phyloP scores from a whole-genome alignment of 306 rosid genomes.

The Dryas drummondii region DNA sequence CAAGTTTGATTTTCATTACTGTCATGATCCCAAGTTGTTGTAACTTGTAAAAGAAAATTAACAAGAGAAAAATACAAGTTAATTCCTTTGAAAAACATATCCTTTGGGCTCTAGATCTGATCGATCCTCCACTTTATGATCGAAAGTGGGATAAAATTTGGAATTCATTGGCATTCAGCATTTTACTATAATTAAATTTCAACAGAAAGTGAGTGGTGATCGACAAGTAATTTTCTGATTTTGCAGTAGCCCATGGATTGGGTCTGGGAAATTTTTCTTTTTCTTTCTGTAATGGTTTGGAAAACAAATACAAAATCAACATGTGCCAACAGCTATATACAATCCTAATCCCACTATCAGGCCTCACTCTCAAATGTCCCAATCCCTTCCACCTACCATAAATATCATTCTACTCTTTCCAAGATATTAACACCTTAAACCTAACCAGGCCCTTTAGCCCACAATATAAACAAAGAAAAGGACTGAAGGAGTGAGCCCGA shows the following conservation, averaged over 20 bases:
- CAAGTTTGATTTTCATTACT: not conserved
- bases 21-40: not conserved
- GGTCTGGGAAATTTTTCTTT: not conserved
- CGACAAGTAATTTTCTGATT: not conserved
- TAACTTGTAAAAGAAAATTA: not conserved
- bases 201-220: constrained; percentile 1
- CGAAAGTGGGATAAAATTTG: not conserved
- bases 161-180: not conserved
- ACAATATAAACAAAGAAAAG: not conserved
- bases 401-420: not conserved
- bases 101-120: constrained; percentile 6
- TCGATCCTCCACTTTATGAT: not conserved
- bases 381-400: constrained; percentile 7
- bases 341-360: not conserved
- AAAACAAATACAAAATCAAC: constrained; percentile 1
- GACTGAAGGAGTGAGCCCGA: not conserved
- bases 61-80: not conserved
- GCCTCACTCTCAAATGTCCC: not conserved
- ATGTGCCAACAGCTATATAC: not conserved
- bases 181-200: not conserved
- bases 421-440: not conserved
- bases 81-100: not conserved
- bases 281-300: not conserved
- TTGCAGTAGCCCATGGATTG: constrained; percentile 6
- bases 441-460: not conserved